Evolutionary conservation across 2,329 filamentous ascomycete species (phyloP).

Genomic region (Madurella mycetomatis): DNA sequence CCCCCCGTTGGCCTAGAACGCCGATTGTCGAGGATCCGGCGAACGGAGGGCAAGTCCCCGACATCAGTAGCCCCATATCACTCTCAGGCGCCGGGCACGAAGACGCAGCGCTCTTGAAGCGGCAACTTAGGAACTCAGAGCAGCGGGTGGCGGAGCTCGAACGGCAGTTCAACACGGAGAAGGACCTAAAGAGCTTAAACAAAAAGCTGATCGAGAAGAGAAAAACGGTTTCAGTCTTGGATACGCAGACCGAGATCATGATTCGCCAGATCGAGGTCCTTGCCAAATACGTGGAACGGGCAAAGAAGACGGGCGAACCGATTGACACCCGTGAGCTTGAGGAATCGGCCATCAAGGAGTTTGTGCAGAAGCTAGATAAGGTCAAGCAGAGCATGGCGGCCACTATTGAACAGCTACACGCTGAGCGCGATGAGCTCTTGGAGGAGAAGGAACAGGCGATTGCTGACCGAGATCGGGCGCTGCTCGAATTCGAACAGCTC

Average conservation of each 20-base stretch:
- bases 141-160: slow-evolving; percentile 83
- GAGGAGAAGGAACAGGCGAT: slow-evolving; percentile 81
- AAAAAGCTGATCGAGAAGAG: slow-evolving; percentile 87
- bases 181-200: slow-evolving; percentile 70
- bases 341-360: slow-evolving; percentile 84
- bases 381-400: slow-evolving; percentile 56
- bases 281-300: slow-evolving; percentile 80
- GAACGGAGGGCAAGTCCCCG: slow-evolving; percentile 44
- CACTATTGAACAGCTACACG: slow-evolving; percentile 55
- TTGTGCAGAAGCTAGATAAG: slow-evolving; percentile 69
- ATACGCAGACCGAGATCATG: slow-evolving; percentile 93
- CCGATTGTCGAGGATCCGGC: slow-evolving; percentile 53
- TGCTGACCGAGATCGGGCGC: slow-evolving; percentile 83
- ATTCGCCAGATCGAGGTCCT: slow-evolving; percentile 87
- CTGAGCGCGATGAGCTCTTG: slow-evolving; percentile 73
- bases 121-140: slow-evolving; percentile 75
- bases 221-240: slow-evolving; percentile 89
- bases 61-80: slow-evolving; percentile 69
- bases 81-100: slow-evolving; percentile 52
- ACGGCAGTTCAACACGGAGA: slow-evolving; percentile 64
- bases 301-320: slow-evolving; percentile 75
- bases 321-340: slow-evolving; percentile 80
- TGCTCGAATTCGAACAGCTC: slow-evolving; percentile 92
- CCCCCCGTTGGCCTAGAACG: slow-evolving; percentile 67
- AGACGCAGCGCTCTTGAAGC: slow-evolving; percentile 64